Evolutionary conservation across 192 early-diverging fungal genomes (phyloP), one percentile per base, ranked within the genome.

Genomic region (Coemansia furcata): DNA sequence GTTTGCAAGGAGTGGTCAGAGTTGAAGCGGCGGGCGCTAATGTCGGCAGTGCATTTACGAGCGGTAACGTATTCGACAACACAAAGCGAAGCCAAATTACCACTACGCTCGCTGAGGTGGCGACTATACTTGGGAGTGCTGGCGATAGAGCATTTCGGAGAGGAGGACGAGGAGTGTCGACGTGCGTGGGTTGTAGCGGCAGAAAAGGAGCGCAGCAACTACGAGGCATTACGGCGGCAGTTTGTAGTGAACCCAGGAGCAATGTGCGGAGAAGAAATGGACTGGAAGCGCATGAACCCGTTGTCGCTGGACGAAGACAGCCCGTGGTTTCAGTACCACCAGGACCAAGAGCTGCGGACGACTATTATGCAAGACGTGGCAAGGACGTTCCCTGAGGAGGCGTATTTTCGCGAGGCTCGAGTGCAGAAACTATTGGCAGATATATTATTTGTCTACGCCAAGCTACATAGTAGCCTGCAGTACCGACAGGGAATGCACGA

Each of bases 401-500:
- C 83, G n/a, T 92, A 87, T 63, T 98, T 96, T 69, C 87, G 91
- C 4, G 63, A 69, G 26, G 59, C 80, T 26, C 71, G 73, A 1
- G 87, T 90, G 29, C 94, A 93, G 66, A 82, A 82, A 52, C 73
- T 87, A 39, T 74, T 98, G 82, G 75, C 85, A 2, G 90, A 92
- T 65, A 89, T 98, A 36, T 76, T 99, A 30, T 95, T 99, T 65
- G 89, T 97, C 33, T 96, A 94, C 72, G 92, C 92, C 77, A 95
- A 95, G 70, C 84, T 95, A 72, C 90, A 99, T 68, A 82, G 85
- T 14, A 89, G 89, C 35, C 85, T 97, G n/a, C 90, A 91, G 17
- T 99, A 99, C 79, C 87, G 97, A 42, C 97, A 99, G 73, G 97
- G 97, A 32, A 99, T 99, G 97, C 97, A 99, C 70, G 97, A 99